Conservation (phyloP, 2,329 filamentous ascomycete species). For the Fusarium solani-melongenae region DNA sequence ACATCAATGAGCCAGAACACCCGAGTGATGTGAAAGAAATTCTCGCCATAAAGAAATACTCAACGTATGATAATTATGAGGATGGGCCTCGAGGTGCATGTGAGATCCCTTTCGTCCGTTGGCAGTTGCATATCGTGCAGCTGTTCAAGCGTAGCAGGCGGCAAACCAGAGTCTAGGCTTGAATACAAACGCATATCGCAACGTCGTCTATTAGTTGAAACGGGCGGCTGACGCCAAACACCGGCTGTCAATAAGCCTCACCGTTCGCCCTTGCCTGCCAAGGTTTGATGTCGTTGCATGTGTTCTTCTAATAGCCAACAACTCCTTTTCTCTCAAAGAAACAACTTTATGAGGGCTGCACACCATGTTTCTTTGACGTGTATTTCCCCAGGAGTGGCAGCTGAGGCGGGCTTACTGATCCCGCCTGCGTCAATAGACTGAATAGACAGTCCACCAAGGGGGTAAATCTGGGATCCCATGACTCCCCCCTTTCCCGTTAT, state of each 20-base stretch:
- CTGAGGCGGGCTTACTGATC: slow-evolving; percentile 30
- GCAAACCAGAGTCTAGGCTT: slow-evolving; percentile 2
- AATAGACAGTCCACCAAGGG: slow-evolving; percentile 21
- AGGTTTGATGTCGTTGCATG: slow-evolving; percentile 4
- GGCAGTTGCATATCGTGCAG: not conserved
- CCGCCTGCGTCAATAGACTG: slow-evolving; percentile 28
- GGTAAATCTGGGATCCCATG: not conserved
- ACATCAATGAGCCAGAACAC: slow-evolving; percentile 17
- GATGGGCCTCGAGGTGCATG: not conserved
- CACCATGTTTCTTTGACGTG: slow-evolving; percentile 1
- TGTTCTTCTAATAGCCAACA: not conserved
- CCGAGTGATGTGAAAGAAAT: not conserved
- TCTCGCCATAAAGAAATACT: not conserved
- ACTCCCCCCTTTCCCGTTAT: not conserved
- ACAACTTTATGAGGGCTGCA: slow-evolving; percentile 1
- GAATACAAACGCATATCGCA: not conserved
- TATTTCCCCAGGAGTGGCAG: not conserved
- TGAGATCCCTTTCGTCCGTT: not conserved
- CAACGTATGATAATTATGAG: not conserved
- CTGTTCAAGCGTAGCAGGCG: not conserved
- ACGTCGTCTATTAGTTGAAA: not conserved
- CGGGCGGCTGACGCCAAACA: not conserved
- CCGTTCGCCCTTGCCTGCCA: not conserved
- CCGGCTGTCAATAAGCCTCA: slow-evolving; percentile 22
- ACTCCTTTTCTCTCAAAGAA: slow-evolving; percentile 4